Conservation (phyloP, 768 basidiomycete genomes). For the Suillus tomentosus region DNA sequence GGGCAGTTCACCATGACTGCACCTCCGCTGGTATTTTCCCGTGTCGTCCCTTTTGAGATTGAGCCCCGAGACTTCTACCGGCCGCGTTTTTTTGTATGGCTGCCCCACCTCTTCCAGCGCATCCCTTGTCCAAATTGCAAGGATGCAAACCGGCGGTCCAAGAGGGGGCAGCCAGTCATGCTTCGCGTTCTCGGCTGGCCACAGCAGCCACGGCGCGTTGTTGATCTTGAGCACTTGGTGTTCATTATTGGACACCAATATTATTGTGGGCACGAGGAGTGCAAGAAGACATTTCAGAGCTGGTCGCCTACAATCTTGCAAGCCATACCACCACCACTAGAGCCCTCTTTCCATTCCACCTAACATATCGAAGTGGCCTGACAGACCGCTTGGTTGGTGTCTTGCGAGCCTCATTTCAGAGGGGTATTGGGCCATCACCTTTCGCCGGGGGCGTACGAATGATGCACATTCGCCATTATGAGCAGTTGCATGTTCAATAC, state of each 20-base stretch:
- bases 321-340: constrained; percentile 22
- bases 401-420: constrained; percentile 23
- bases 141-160: background rate
- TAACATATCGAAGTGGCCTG: constrained; percentile 25
- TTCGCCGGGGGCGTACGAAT: constrained; percentile 24
- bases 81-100: background rate
- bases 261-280: constrained; percentile 16
- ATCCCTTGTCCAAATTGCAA: constrained; percentile 8
- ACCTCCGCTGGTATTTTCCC: too few species aligned
- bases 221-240: constrained; percentile 20
- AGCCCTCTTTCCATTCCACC: constrained; percentile 24
- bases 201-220: constrained; percentile 11
- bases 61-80: background rate
- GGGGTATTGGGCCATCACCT: constrained; percentile 28
- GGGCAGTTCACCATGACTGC: too few species aligned
- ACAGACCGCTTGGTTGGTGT: constrained; percentile 18
- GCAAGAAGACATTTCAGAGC: constrained; percentile 28
- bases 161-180: constrained; percentile 7
- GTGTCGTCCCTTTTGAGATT: too few species aligned
- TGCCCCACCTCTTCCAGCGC: constrained; percentile 8
- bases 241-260: constrained; percentile 31
- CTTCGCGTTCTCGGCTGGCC: constrained; percentile 6
- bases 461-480: constrained; percentile 23
- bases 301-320: constrained; percentile 28
- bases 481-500: constrained; percentile 18